Percentiles rank a stretch among this genome's conserved stretches.
Evolutionary conservation across 169 alveolate species (phyloP).

Genomic region (Babesia bigemina): DNA sequence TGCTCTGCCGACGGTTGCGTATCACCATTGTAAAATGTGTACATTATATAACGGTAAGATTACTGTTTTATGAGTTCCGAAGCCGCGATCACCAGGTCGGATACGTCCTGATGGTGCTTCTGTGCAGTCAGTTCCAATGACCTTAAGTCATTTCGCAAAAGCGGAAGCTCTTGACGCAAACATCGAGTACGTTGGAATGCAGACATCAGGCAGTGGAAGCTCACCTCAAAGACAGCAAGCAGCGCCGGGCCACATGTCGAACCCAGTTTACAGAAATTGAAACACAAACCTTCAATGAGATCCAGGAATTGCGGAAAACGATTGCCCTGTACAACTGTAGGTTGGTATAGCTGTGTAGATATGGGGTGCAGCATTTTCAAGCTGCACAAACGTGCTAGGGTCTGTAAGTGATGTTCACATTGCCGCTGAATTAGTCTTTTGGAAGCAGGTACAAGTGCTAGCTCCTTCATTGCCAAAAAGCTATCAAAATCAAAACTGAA

Average conservation of each 20-base stretch:
- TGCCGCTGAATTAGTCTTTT: conserved; percentile 28
- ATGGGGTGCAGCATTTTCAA: background rate
- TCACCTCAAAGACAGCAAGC: conserved; percentile 1
- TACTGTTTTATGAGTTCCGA: conserved; percentile 12
- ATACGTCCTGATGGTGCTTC: conserved; percentile 37
- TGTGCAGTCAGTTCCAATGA: background rate
- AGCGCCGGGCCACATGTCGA: background rate
- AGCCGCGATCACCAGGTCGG: conserved; percentile 4
- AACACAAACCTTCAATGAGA: background rate
- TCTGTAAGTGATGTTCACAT: conserved; percentile 14
- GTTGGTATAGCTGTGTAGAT: background rate
- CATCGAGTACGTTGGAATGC: conserved; percentile 2
- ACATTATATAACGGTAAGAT: background rate
- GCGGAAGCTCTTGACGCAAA: background rate
- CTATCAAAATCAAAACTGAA: conserved; percentile 17
- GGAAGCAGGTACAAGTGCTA: conserved; percentile 20
- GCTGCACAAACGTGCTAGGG: conserved; percentile 14
- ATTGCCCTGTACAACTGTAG: conserved; percentile 4
- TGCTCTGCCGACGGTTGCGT: background rate
- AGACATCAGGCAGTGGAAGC: conserved; percentile 11
- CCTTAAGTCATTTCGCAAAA: conserved; percentile 6
- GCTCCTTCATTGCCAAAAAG: conserved; percentile 25
- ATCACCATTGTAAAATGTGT: conserved; percentile 14
- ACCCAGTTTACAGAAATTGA: conserved; percentile 21
- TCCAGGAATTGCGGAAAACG: background rate